Base-by-base conservation (phyloP, 129 eudicot species). In the Scalesia atractyloides region DNA sequence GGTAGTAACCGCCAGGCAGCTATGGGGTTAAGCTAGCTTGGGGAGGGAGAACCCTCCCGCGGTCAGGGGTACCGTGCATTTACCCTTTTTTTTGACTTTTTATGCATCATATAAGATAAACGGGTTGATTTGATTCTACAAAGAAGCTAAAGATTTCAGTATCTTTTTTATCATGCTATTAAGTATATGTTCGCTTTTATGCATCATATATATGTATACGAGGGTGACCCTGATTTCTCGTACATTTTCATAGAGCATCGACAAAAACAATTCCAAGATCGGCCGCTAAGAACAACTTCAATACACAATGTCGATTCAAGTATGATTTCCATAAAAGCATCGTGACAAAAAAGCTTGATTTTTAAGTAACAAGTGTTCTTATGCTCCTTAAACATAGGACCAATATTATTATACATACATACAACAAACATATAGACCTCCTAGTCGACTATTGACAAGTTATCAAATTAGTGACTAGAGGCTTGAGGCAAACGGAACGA, bases 401-500 rank as follows among this genome's bases (percentile, higher is more conserved):
- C 65, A 13, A 24, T 0, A 41, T 52, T 59, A 47, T 43, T 48
- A 50, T 47, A 62, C 76, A 61, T 62, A 51, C 59, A n/a, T 69
- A 77, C 81, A 69, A 70, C 66, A 78, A 51, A 52, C 67, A 20
- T 44, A 16, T 13, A 26, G 43, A 30, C 65, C 43, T 59, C 18
- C 2, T 30, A 13, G 13, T 44, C 2, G 11, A 13, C 65, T 59
- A 59, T 59, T 26, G 19, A 2, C 65, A 12, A 30, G 48, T 74
- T 65, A 39, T 52, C 64, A 63, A 60, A 62, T 34, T 48, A 87
- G 36, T 73, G 88, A 46, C 60, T 74, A n/a, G 88, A 69, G 48
- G 80, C 72, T 73, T 82, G 87, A 53, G 97, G 85, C 66, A 88
- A 47, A 64, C 97, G 97, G 64, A 90, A 90, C 36, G 99, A 94